Evolutionary conservation across 2,329 filamentous ascomycete genomes (phyloP).

Genomic region (Colletotrichum eleusines): DNA sequence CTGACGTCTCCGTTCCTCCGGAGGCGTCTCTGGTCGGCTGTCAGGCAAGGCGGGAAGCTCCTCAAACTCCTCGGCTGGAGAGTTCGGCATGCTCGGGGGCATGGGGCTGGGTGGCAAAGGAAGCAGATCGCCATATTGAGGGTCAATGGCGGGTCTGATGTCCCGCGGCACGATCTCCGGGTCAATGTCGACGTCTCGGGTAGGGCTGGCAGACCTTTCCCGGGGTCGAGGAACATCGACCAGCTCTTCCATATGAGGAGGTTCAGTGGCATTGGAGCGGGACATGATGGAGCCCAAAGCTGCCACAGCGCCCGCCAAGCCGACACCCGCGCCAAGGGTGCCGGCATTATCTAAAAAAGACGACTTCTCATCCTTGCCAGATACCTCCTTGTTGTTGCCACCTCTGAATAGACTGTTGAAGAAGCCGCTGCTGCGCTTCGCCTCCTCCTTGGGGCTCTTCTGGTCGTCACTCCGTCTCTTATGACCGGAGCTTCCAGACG

Average conservation of each 20-base stretch:
- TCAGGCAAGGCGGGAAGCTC: slow-evolving; percentile 68
- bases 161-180: slow-evolving; percentile 69
- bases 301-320: slow-evolving; percentile 66
- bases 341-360: slow-evolving; percentile 81
- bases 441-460: slow-evolving; percentile 53
- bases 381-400: slow-evolving; percentile 50
- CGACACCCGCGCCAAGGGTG: slow-evolving; percentile 78
- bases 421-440: slow-evolving; percentile 57
- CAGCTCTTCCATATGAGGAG: slow-evolving; percentile 55
- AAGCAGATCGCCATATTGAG: slow-evolving; percentile 73
- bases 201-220: slow-evolving; percentile 26
- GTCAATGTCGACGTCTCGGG: slow-evolving; percentile 57
- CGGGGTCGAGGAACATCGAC: slow-evolving; percentile 5
- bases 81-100: slow-evolving; percentile 69
- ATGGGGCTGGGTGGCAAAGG: slow-evolving; percentile 74
- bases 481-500: slow-evolving; percentile 46
- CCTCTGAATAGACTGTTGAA: slow-evolving; percentile 64
- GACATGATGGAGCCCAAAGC: slow-evolving; percentile 55
- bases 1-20: slow-evolving; percentile 58
- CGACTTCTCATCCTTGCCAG: slow-evolving; percentile 54
- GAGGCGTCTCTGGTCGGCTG: slow-evolving; percentile 69
- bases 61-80: slow-evolving; percentile 55
- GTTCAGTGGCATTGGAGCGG: slow-evolving; percentile 61
- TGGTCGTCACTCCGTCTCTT: slow-evolving; percentile 51
- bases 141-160: slow-evolving; percentile 75